Evolutionary conservation across 805 yeast genomes (phyloP), one percentile per base, ranked within the genome.

Genomic region (Suhomyces tanzawaensis): DNA sequence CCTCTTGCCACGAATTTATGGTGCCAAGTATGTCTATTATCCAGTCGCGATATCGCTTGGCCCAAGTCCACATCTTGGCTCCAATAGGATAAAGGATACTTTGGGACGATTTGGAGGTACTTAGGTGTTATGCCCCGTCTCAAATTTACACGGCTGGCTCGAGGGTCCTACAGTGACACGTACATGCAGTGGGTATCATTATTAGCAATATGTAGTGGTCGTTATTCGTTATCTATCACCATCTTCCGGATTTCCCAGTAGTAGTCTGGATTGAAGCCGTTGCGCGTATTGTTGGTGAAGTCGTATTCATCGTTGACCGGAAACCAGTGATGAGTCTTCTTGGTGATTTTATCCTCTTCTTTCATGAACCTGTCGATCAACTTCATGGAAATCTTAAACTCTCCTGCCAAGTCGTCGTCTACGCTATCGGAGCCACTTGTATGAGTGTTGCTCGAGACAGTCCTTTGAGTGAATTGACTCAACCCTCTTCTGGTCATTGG

Each of bases 201-300:
- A 25, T 9, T 7, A 7, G 24, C 24, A 7, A 21, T 11, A 24
- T 17, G 31, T 28, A 21, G n/a, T 21, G 3, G 6, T 19, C 25
- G 19, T 22, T 18, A 37, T 12, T 47, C 55, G 26, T 55, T 56
- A 36, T 68, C 72, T 41, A 66, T 58, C 19, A 69, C 70, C 65
- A 69, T 57, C 45, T 64, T 66, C 32, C 74, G 50, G 29, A 69
- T 67, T 34, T 69, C 74, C 72, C 73, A 68, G 42, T 54, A 64
- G 40, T 58, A 57, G 31, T 65, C 69, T 17, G 37, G 44, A 27
- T 49, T 57, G 36, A 54, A 49, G 12, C 40, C 23, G 8, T 15
- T 29, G 28, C 23, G 38, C 16, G 40, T 40, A 12, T 40, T 32
- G 8, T 44, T 45, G 5, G 19, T 22, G 27, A 16, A 34, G 19